Base-by-base conservation (phyloP, 352 stramenopile genomes). In the Phytophthora foliorum region DNA sequence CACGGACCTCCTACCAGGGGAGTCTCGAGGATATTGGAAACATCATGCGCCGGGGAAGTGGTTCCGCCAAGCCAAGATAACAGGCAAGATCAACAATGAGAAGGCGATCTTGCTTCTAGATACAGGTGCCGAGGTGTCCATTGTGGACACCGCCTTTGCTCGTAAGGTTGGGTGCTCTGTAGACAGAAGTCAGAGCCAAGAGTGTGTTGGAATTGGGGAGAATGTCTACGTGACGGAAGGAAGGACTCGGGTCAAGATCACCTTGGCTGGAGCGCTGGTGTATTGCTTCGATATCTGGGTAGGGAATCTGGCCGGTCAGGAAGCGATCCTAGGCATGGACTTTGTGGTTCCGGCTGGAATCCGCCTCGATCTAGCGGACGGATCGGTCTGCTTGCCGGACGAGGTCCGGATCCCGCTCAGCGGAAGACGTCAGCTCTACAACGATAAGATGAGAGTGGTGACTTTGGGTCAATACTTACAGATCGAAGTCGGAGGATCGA, bases 91-190 rank as follows among this genome's bases (percentile, higher is more conserved):
- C 16, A 24, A 76, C 39, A 61, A 78, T 44, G 21, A 38, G 13
- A 24, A 51, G 11, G 65, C 69, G 3, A 54, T 50, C 31, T 24
- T 76, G 19, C 41, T 78, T 11, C 46, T 76, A n/a, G n/a, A n/a
- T n/a, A n/a, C n/a, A n/a, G n/a, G n/a, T n/a, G n/a, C n/a, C n/a
- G n/a, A n/a, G n/a, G n/a, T n/a, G n/a, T n/a, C n/a, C n/a, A n/a
- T n/a, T n/a, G n/a, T n/a, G n/a, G n/a, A n/a, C n/a, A n/a, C n/a
- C n/a, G n/a, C n/a, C n/a, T n/a, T n/a, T n/a, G n/a, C n/a, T n/a
- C n/a, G n/a, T n/a, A n/a, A n/a, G n/a, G n/a, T n/a, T n/a, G n/a
- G n/a, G n/a, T n/a, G n/a, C n/a, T n/a, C n/a, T n/a, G n/a, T n/a
- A n/a, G 57, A 59, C 57, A 60, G 22, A 21, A 44, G 19, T 22